Percentiles rank a stretch among this genome's conserved stretches.
Conservation (phyloP, 208 protist species). For the Lotmaria passim region DNA sequence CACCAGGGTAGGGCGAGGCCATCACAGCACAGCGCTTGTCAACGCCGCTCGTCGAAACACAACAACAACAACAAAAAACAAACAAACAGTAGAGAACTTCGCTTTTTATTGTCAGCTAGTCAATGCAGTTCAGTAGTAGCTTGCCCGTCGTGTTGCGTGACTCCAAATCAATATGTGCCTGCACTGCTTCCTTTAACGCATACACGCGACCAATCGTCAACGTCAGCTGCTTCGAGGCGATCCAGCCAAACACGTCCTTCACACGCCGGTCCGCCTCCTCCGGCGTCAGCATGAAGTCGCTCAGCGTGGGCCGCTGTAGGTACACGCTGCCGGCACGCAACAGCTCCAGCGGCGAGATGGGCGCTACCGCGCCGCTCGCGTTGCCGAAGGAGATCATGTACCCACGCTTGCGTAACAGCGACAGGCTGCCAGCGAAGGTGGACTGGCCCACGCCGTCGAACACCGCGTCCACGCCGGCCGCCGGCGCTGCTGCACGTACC, state of each 20-base stretch:
- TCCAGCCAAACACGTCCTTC: constrained; percentile 71
- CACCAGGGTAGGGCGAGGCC: too few relatives aligned
- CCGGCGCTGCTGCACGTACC: constrained; percentile 59
- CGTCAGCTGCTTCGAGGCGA: constrained; percentile 50
- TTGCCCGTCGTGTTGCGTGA: constrained; percentile 62
- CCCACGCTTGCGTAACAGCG: constrained; percentile 73
- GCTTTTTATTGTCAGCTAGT: constrained; percentile 1
- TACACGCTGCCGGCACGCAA: constrained; percentile 67
- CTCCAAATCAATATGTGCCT: constrained; percentile 72
- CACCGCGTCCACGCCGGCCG: constrained; percentile 68
- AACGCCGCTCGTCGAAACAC: not conserved
- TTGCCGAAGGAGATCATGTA: constrained; percentile 92
- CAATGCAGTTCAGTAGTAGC: constrained; percentile 30
- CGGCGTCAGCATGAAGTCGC: constrained; percentile 55
- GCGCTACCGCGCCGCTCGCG: constrained; percentile 82
- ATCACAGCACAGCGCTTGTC: not conserved
- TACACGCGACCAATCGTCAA: constrained; percentile 57
- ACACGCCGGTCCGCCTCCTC: constrained; percentile 50
- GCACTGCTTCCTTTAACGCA: constrained; percentile 44
- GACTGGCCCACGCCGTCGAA: constrained; percentile 90
- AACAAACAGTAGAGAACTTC: not conserved
- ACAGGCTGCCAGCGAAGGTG: constrained; percentile 78
- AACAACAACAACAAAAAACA: not conserved
- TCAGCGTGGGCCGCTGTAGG: constrained; percentile 79
- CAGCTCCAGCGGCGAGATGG: constrained; percentile 68